These are phyloP conservation scores for Tetrapyrgos nigripes DNA, from an alignment of 1,284 basidiomycete genomes.

Conservation along the genomic window DNA sequence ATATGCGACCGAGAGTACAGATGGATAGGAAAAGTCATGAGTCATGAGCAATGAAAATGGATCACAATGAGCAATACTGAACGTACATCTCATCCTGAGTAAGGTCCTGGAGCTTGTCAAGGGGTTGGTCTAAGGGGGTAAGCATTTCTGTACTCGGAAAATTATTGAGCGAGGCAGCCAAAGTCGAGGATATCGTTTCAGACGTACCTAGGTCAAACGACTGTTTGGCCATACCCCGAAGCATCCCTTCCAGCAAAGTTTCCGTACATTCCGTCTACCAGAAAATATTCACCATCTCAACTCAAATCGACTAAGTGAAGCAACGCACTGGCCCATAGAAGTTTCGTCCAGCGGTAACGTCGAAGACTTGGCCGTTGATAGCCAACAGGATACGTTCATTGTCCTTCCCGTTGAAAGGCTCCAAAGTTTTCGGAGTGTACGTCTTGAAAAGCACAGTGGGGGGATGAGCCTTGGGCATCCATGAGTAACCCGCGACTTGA, in stretches of 20 bases:
- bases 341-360: conserved; percentile 85
- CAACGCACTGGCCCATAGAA: conserved; percentile 92
- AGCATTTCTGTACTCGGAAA: conserved; percentile 75
- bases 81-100: conserved; percentile 84
- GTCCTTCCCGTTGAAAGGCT: conserved; percentile 71
- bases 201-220: conserved; percentile 86
- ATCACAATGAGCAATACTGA: neutral
- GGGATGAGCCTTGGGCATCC: conserved; percentile 84
- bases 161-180: neutral
- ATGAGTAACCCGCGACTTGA: conserved; percentile 84
- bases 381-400: conserved; percentile 82
- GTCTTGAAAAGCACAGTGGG: conserved; percentile 77
- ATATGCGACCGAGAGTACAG: too few species aligned
- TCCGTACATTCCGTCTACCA: conserved; percentile 89
- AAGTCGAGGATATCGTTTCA: neutral
- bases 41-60: neutral
- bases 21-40: too few species aligned
- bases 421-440: conserved; percentile 79
- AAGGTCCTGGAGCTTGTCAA: conserved; percentile 85
- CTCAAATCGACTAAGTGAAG: neutral
- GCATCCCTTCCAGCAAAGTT: conserved; percentile 97
- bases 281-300: neutral
- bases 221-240: conserved; percentile 96
- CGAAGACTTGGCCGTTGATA: conserved; percentile 89
- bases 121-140: conserved; percentile 83